Base-by-base conservation (phyloP, 1,284 basidiomycete species). In the Apiotrichum siamense region DNA sequence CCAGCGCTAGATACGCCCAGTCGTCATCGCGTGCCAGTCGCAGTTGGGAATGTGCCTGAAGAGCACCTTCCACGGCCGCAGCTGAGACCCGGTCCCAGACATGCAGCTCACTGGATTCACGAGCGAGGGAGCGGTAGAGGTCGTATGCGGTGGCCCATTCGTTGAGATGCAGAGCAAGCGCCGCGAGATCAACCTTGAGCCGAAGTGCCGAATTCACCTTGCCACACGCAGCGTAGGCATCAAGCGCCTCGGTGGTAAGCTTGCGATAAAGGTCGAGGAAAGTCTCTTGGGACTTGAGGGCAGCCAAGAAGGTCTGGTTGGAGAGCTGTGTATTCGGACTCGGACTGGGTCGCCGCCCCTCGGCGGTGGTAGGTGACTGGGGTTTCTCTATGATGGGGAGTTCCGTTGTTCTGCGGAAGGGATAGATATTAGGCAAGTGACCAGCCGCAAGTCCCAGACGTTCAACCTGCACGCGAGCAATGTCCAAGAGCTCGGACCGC, bases 151-250 rank as follows among this genome's bases (percentile, higher is more conserved):
- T 27, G 6, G 39, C 29, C 55, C 59, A 70, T 18, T 67, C 59
- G 38, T 66, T 21, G 5, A 54, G 50, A 29, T 62, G 48, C 88
- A 86, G 71, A 61, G 96, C 88, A 20, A 97, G 80, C 9, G 86
- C 86, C 0, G 91, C 92, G 3, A 97, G 77, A 62, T 81, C 83
- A 2, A 85, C 86, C 62, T 90, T 88, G 40, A 96, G 75, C 62
- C 86, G 86, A 37, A 93, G 74, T 1, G 88, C 87, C 62, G 87
- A 89, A 63, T 93, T 87, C 43, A 84, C 80, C 44, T 91, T 81
- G 5, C 85, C 85, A 15, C 86, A 84, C 52, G 82, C 83, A 38
- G 83, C 83, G 63, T 90, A 96, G 52, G 86, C 79, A 39, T 87
- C 83, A 42, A 94, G 85, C 9, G 88, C 84, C 42, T 85, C 83